Base-by-base conservation (phyloP, 2,329 filamentous ascomycete species). In the Fusarium sambucinum region DNA sequence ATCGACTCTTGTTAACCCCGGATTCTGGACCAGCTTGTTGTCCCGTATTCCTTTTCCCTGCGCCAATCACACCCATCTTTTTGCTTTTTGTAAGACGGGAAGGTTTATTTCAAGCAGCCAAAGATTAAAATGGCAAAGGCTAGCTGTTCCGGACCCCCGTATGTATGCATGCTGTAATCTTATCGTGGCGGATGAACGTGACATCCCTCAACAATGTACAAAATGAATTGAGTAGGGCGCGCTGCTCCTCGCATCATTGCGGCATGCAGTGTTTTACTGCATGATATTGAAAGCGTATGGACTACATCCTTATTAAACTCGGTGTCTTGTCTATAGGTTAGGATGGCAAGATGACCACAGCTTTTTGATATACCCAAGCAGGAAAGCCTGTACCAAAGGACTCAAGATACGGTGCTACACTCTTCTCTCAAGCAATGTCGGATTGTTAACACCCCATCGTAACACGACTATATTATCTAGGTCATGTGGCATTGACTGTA, bases 161-260 rank as follows among this genome's bases (percentile, higher is more conserved):
- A 29, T 33, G 16, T 40, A 55, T 69, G 61, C 53, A 69, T 30
- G 47, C 42, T 63, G 37, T 32, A 55, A 27, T 69, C 41, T 69
- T 45, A 37, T 59, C 55, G 55, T 33, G 19, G 48, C 45, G 16
- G 48, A 59, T 66, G 21, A 19, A 25, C 27, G 40, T 64, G 25
- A 27, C 48, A 65, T 44, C 35, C 44, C 54, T 50, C 32, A 32
- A 23, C 40, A 30, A 58, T 51, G 33, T 62, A 40, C 48, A 62
- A 42, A 27, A 41, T 45, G 17, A 38, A 37, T 46, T 54, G 45
- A 54, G 30, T 23, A 38, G 29, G 19, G 33, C 61, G 57, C 50
- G 29, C 27, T 27, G 56, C 44, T 52, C 62, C 45, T 23, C 12
- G 23, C 55, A 33, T 54, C 29, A 37, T 46, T 38, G 29, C 32